Conservation (phyloP, 2,329 filamentous ascomycete species). For the Intubia oerlemansii region DNA sequence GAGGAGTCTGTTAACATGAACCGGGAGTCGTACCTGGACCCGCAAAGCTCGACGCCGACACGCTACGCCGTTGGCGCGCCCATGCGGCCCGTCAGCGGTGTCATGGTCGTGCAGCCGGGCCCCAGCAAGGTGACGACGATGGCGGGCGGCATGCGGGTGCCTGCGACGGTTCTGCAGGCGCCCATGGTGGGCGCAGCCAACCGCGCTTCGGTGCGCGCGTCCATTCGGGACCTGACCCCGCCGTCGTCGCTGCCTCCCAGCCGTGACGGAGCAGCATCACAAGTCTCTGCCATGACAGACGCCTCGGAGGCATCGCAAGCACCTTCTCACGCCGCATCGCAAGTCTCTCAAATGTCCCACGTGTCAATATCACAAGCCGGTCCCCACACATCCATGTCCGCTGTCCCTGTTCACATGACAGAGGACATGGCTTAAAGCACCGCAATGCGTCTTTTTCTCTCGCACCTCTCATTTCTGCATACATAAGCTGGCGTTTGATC, state of each 20-base stretch:
- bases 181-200: conserved; percentile 1
- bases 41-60: conserved; percentile 7
- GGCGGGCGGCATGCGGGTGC: conserved; percentile 15
- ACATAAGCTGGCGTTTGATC: conserved; percentile 6
- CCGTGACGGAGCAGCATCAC: no score
- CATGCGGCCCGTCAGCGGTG: conserved; percentile 37
- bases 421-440: no score
- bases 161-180: conserved; percentile 14
- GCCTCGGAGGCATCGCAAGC: no score
- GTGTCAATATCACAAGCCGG: no score
- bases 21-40: conserved; percentile 12
- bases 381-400: no score
- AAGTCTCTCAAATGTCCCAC: no score
- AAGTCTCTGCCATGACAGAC: no score
- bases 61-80: conserved; percentile 32
- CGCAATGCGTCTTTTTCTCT: no score
- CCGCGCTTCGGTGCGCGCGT: not conserved
- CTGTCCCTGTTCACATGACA: no score
- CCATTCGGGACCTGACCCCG: conserved; percentile 2
- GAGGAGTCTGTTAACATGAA: not conserved
- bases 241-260: not conserved
- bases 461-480: no score
- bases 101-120: conserved; percentile 41
- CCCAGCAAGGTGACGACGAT: conserved; percentile 25
- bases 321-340: no score